Base-by-base conservation (phyloP, 2,329 filamentous ascomycete genomes). In the Fusarium globosum region DNA sequence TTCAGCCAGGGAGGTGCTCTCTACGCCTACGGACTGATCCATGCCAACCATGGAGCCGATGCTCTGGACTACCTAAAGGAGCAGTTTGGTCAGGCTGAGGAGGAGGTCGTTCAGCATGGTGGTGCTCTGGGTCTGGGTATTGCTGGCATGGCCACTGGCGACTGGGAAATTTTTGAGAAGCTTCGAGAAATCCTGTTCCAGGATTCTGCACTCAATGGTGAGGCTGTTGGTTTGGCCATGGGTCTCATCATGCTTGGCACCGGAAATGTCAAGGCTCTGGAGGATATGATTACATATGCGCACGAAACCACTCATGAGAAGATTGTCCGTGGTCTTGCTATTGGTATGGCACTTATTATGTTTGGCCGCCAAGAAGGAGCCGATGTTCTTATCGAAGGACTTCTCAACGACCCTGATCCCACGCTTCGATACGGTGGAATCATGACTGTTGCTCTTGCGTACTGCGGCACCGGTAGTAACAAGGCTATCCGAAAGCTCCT, bases 281-380 rank as follows among this genome's bases (percentile, higher is more conserved):
- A 98, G 80, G 94, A 97, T 77, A 98, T 99, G 96, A 96, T 98
- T 66, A 93, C 95, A 52, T 99, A 99, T 80, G 95, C 96, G 8
- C 96, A 98, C 79, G 96, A 99, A 76, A 99, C 96, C 2, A 96
- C 97, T 71, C 96, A 99, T 84, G 96, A 99, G 86, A 99, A 99
- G 89, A 98, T 97, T 79, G 95, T 99, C 30, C 94, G 96, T 56
- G 96, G 96, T 80, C 90, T 98, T 68, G 96, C 96, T 38, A 90
- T 99, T 75, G 96, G 96, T 67, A 98, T 99, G 94, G 95, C 96
- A 16, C 87, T 99, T 68, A 97, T 99, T 85, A 98, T 98, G 96
- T 99, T 96, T 78, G 95, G 93, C 53, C 93, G 95, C 68, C 95
- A 98, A 84, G 96, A 99, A 83, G 93, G 93, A 72, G 96, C 96